These are phyloP conservation scores for Tremellales sp. DNA, from an alignment of 1,284 basidiomycete species.

Conservation along the genomic window DNA sequence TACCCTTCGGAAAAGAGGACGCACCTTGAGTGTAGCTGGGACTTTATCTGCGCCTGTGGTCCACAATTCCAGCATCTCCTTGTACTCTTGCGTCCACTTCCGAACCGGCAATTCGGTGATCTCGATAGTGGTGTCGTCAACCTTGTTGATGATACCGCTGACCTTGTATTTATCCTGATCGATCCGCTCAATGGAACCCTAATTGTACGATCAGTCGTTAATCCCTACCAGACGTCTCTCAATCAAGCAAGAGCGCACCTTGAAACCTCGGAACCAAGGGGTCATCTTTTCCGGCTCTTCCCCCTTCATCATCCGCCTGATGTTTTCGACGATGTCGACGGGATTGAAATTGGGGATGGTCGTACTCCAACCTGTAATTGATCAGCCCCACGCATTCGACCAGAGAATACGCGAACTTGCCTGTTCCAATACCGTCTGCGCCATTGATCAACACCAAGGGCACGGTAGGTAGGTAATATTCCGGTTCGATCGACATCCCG, in stretches of 20 bases:
- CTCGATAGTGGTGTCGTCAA: slow-evolving; percentile 84
- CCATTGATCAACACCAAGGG: slow-evolving; percentile 92
- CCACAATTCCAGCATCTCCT: slow-evolving; percentile 77
- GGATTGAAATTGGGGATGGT: slow-evolving; percentile 93
- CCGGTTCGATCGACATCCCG: slow-evolving; percentile 83
- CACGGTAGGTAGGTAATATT: slow-evolving; percentile 88
- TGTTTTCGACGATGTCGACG: slow-evolving; percentile 79
- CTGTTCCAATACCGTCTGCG: slow-evolving; percentile 96
- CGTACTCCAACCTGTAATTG: slow-evolving; percentile 81
- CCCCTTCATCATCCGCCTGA: slow-evolving; percentile 79
- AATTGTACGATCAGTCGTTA: slow-evolving; percentile 26
- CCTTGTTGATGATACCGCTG: slow-evolving; percentile 68
- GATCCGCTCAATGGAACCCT: slow-evolving; percentile 76
- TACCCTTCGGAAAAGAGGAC: slow-evolving; percentile 2
- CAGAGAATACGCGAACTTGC: slow-evolving; percentile 45
- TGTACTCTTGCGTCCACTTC: slow-evolving; percentile 91
- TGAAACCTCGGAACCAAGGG: slow-evolving; percentile 97
- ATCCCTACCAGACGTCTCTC: not conserved
- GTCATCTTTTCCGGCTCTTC: slow-evolving; percentile 82
- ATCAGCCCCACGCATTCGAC: slow-evolving; percentile 3
- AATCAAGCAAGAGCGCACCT: slow-evolving; percentile 36
- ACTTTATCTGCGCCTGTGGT: slow-evolving; percentile 59
- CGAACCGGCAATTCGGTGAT: slow-evolving; percentile 95
- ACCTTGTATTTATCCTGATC: slow-evolving; percentile 86
- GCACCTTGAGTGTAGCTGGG: slow-evolving; percentile 54